Evolutionary conservation across 1,284 basidiomycete genomes (phyloP), one percentile per base, ranked within the genome.

Genomic region (Anthracocystis walkeri): DNA sequence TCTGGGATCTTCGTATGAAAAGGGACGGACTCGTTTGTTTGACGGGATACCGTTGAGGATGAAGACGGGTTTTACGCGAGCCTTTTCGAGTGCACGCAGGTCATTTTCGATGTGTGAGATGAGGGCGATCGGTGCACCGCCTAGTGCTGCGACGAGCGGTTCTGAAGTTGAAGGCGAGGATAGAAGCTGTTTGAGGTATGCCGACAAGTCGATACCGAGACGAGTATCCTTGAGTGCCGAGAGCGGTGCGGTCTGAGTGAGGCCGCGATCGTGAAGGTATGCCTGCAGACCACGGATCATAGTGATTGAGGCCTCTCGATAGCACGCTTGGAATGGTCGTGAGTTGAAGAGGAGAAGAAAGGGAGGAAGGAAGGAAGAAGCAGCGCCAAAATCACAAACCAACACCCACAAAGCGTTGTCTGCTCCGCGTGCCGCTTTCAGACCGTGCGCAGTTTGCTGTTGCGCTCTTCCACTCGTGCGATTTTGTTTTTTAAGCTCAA

Each of bases 61-160:
- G 83, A 99, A 97, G 38, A 99, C 94, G 27, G 96, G 97, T 85
- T 97, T 97, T 88, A 99, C 96, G 75, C 90, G 91, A 49, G 92
- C 88, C 87, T 92, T 92, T 89, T 97, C 95, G 81, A 98, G 90
- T 10, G 90, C 88, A 53, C 95, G 92, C 53, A 99, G 88, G 88
- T 99, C 95, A 38, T 90, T 88, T 87, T 97, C 95, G 85, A 99
- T 95, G 70, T 93, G 91, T 20, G 76, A 63, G 60, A 82, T 80
- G 49, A 86, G 74, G 4, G 84, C 83, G 62, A 97, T 89, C 2
- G 95, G 95, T 7, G 94, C 89, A 38, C 96, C 96, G 40, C 96
- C 96, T 1, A 95, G 95, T 0, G 95, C 95, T 0, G 95, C 93
- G 14, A 97, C 90, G 44, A 97, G 89, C 10, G 95, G 93, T 87